These are phyloP conservation scores for Backusella psychrophila DNA, from an alignment of 192 early-diverging fungal genomes.

Conservation along the genomic window DNA sequence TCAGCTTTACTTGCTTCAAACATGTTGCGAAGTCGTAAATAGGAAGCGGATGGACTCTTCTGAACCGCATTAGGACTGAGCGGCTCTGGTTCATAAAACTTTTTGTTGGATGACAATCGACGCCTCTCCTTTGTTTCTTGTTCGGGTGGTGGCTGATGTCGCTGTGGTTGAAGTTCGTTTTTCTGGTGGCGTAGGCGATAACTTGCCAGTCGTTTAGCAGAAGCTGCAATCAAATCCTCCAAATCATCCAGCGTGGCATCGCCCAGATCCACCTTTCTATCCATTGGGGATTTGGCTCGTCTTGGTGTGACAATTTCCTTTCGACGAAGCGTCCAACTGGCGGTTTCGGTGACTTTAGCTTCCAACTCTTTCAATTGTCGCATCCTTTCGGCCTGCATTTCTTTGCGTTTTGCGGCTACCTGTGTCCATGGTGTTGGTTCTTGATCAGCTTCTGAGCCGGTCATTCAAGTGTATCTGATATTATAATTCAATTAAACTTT, in stretches of 20 bases:
- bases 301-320: conserved; percentile 10
- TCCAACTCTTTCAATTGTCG: conserved; percentile 18
- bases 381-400: conserved; percentile 15
- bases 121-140: no score
- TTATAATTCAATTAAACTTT: background rate
- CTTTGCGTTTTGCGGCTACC: conserved; percentile 14
- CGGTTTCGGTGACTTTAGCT: conserved; percentile 14
- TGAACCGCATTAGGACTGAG: background rate
- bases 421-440: conserved; percentile 10
- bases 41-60: conserved; percentile 8
- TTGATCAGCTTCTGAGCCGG: background rate
- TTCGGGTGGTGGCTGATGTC: background rate
- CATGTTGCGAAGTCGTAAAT: conserved; percentile 3
- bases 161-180: background rate
- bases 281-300: background rate
- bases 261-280: conserved; percentile 15
- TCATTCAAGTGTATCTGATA: background rate
- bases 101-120: background rate
- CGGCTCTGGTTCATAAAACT: background rate
- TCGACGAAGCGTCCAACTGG: background rate
- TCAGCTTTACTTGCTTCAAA: conserved; percentile 4
- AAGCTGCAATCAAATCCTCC: conserved; percentile 27
- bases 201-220: conserved; percentile 24
- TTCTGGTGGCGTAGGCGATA: conserved; percentile 12
- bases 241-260: conserved; percentile 27